Base-by-base conservation (phyloP, 768 basidiomycete species). In the Suillus decipiens region DNA sequence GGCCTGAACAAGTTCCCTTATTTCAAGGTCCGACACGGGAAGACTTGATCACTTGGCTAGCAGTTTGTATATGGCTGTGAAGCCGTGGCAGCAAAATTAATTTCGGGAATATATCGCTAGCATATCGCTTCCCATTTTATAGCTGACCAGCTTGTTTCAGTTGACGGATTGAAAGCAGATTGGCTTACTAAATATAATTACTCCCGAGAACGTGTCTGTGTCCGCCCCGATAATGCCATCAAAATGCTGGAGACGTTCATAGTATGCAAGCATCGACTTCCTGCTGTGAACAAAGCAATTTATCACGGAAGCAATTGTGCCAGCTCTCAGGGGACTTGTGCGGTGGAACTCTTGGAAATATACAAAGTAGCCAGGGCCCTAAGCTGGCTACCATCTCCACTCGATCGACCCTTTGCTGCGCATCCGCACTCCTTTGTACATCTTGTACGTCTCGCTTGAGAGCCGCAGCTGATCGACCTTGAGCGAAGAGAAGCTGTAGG, bases 341-440 rank as follows among this genome's bases (percentile, higher is more conserved):
- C 28, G 28, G 22, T 53, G 51, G 19, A 53, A 53, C 31, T 33
- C 31, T 53, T 53, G 51, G 19, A n/a, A 53, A 53, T n/a, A 34
- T 2, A 53, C 19, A 11, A 34, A 53, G 19, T 5, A 34, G 6
- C 11, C 51, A 33, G 34, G 31, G 33, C n/a, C 33, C 51, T 15
- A 57, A 24, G 14, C 28, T 57, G 34, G 31, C 60, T 75, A 75
- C 74, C 74, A 75, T 51, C 74, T 70, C 75, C 74, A 75, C 50
- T 75, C 74, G 33, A 76, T 58, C 5, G 67, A 69, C n/a, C 74
- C 74, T 59, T 66, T 50, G 8, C 75, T 60, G 43, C 82, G 79
- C 51, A 88, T 86, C 70, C 94, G 80, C 58, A 97, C 89, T 17
- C 95, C 95, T 75, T 96, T 96, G 78, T 91, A 97, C 12, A 92